Percentiles rank a stretch among this genome's conserved stretches.
Evolutionary conservation across 192 early-diverging fungal genomes (phyloP).

Genomic region (Coemansia guatemalensis): DNA sequence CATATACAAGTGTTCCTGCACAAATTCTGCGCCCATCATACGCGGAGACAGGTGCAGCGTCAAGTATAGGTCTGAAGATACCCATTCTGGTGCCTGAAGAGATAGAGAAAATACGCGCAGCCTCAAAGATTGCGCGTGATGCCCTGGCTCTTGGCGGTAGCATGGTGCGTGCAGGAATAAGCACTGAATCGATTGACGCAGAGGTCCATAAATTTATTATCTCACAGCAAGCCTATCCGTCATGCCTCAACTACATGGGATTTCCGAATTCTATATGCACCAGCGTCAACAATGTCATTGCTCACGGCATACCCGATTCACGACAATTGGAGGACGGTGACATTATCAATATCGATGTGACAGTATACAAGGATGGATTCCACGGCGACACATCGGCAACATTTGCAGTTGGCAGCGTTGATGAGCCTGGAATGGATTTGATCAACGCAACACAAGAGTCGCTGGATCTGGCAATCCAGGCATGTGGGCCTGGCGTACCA

Average conservation of each 20-base stretch:
- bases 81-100: conserved; percentile 48
- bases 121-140: conserved; percentile 59
- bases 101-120: conserved; percentile 47
- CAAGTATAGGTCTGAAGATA: conserved; percentile 47
- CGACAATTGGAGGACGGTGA: conserved; percentile 67
- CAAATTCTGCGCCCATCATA: conserved; percentile 60
- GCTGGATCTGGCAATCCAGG: conserved; percentile 60
- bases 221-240: conserved; percentile 63
- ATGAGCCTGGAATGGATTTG: conserved; percentile 56
- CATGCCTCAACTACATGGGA: conserved; percentile 74
- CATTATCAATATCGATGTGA: conserved; percentile 79
- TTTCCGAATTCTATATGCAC: conserved; percentile 79
- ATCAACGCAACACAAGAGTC: conserved; percentile 59
- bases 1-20: conserved; percentile 27
- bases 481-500: conserved; percentile 73
- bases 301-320: conserved; percentile 71
- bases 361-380: conserved; percentile 63
- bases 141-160: conserved; percentile 58
- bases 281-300: conserved; percentile 81
- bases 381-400: conserved; percentile 75
- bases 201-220: conserved; percentile 59
- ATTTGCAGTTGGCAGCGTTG: conserved; percentile 63
- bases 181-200: conserved; percentile 55
- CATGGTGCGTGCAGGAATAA: conserved; percentile 52
- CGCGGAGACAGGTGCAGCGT: conserved; percentile 56